These are phyloP conservation scores for Spathaspora boniae DNA, from an alignment of 805 yeast genomes.

Conservation along the genomic window DNA sequence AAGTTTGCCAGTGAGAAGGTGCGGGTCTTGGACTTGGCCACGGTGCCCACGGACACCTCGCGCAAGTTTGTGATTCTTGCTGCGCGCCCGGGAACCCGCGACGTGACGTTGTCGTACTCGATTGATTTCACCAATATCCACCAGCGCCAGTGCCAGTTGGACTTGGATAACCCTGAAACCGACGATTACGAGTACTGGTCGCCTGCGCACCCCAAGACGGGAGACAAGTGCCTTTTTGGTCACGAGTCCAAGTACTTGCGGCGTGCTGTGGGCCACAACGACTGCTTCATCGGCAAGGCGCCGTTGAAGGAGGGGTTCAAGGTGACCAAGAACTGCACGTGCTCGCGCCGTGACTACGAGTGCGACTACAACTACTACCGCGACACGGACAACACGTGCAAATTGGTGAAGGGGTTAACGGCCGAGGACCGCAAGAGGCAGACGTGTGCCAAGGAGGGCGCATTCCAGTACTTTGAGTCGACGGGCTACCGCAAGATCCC, in stretches of 20 bases:
- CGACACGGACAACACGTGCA: slow-evolving; percentile 78
- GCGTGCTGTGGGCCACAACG: slow-evolving; percentile 41
- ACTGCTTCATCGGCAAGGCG: slow-evolving; percentile 71
- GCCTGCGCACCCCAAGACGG: slow-evolving; percentile 33
- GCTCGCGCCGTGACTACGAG: slow-evolving; percentile 85
- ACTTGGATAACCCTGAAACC: slow-evolving; percentile 36
- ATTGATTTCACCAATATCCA: slow-evolving; percentile 36
- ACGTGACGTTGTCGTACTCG: slow-evolving; percentile 39
- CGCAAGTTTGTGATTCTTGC: slow-evolving; percentile 70
- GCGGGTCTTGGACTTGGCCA: slow-evolving; percentile 67
- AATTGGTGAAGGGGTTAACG: slow-evolving; percentile 67
- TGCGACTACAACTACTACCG: slow-evolving; percentile 85
- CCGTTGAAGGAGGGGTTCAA: slow-evolving; percentile 54
- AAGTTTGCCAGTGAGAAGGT: slow-evolving; percentile 58
- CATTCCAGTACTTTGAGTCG: slow-evolving; percentile 74
- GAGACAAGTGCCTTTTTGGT: slow-evolving; percentile 41
- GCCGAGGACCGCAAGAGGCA: slow-evolving; percentile 60
- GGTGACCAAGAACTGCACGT: slow-evolving; percentile 65
- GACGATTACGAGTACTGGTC: slow-evolving; percentile 45
- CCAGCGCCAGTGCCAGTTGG: slow-evolving; percentile 39
- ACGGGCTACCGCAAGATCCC: slow-evolving; percentile 92
- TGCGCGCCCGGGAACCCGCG: slow-evolving; percentile 31
- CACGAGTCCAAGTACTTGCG: slow-evolving; percentile 41
- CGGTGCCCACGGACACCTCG: slow-evolving; percentile 90
- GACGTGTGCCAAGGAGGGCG: slow-evolving; percentile 54